Conservation (phyloP, 2,329 filamentous ascomycete genomes). For the Thelonectria blattea region DNA sequence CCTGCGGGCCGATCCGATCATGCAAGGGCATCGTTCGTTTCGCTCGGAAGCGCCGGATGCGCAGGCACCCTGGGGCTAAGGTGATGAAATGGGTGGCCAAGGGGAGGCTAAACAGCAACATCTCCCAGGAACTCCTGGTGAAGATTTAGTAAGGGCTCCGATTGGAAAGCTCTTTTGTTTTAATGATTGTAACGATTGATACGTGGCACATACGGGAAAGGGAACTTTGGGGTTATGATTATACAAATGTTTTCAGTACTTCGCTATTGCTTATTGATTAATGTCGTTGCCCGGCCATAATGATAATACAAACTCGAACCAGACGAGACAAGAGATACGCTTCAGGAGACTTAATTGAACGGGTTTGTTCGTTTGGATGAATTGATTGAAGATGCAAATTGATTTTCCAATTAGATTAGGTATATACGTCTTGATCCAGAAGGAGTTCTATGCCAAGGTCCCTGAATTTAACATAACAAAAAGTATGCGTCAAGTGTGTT, state of each 20-base stretch:
- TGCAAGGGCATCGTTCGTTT: background rate
- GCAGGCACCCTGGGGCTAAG: background rate
- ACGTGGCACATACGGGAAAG: background rate
- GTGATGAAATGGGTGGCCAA: background rate
- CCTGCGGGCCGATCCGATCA: slow-evolving; percentile 9
- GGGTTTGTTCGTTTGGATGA: slow-evolving; percentile 7
- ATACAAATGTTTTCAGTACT: too few species aligned
- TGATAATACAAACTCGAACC: slow-evolving; percentile 4
- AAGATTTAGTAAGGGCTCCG: background rate
- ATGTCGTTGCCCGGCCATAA: background rate
- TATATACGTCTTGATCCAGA: background rate
- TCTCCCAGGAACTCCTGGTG: background rate
- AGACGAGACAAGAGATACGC: background rate
- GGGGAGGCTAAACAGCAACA: slow-evolving; percentile 1
- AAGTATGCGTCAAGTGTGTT: background rate
- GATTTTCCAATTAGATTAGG: slow-evolving; percentile 1
- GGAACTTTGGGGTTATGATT: background rate
- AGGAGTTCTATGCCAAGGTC: background rate
- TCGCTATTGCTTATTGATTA: background rate
- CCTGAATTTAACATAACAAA: background rate
- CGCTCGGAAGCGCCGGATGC: slow-evolving; percentile 13
- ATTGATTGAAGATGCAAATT: slow-evolving; percentile 34
- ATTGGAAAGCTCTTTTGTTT: background rate
- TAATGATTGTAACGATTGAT: slow-evolving; percentile 2
- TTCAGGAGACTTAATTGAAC: background rate